A percentile compares a stretch with the other conserved stretches of the same genome.
Conservation (phyloP, 2,329 filamentous ascomycete species). For the Blastomyces parvus region DNA sequence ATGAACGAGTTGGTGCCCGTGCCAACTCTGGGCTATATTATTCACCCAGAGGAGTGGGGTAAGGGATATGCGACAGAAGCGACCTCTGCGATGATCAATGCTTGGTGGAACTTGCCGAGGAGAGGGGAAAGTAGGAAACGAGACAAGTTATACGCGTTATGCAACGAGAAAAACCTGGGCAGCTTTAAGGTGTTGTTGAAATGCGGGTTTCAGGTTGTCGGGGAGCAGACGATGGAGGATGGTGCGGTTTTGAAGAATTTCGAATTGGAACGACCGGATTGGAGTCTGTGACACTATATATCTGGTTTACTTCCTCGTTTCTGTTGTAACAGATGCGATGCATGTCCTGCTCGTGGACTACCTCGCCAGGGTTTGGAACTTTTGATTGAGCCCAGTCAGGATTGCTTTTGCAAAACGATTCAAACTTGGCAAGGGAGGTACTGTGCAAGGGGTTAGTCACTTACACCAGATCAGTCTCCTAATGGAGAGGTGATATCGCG, state of each 20-base stretch:
- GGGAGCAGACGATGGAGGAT: background rate
- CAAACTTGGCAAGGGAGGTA: no score
- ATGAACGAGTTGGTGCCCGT: conserved; percentile 12
- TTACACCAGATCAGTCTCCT: no score
- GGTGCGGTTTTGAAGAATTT: background rate
- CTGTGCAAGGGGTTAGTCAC: no score
- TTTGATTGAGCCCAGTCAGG: no score
- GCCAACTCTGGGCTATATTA: conserved; percentile 14
- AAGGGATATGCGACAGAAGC: conserved; percentile 16
- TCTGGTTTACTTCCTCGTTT: background rate
- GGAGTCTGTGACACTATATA: background rate
- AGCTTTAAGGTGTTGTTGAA: conserved; percentile 4
- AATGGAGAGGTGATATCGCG: no score
- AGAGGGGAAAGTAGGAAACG: background rate
- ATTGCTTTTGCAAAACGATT: no score
- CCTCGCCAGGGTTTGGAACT: no score
- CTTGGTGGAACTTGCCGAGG: conserved; percentile 15
- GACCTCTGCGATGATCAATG: conserved; percentile 8
- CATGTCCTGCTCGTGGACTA: background rate
- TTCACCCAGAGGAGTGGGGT: conserved; percentile 9
- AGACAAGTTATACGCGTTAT: background rate
- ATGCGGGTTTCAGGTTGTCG: conserved; percentile 3
- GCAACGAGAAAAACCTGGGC: background rate
- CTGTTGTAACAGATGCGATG: background rate
- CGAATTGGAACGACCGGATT: conserved; percentile 1